Base-by-base conservation (phyloP, 805 yeast genomes). In the Wickerhamomyces tratensis region DNA sequence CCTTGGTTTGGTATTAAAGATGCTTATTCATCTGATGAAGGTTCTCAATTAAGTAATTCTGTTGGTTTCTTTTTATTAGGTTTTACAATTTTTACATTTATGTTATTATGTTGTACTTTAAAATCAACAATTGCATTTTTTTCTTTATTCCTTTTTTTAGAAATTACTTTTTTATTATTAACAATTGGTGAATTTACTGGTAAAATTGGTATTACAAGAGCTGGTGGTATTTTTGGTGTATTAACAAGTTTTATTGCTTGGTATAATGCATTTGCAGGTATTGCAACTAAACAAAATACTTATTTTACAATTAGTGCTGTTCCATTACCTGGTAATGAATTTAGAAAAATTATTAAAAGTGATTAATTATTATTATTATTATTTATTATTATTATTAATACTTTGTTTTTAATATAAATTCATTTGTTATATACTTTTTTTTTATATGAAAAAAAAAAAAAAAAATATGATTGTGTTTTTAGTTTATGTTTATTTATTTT, bases 101-200 rank as follows among this genome's bases (percentile, higher is more conserved):
- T 77, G 44, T 51, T 82, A 42, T 50, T 70, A 25, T 39, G 76
- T 37, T 69, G 77, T 52, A 81, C 86, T 4, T 53, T 77, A 54
- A 72, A 79, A 51, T 77, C 87, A 5, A 81, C 87, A 3, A 69
- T 79, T 20, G 77, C 82, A 40, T 77, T 81, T 65, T 76, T 77
- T 52, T 46, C 66, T 4, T 65, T 81, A 52, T 78, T 79, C 53
- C 67, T 76, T 60, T 55, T 68, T 45, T 64, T 82, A 41, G 67
- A 63, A 26, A 40, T 78, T 6, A 77, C 86, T 1, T 82, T 77
- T 60, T 47, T 79, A 40, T 58, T 81, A 36, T 63, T 82, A 40
- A 64, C 76, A 0, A 65, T 69, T 40, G 79, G 78, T 29, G 71
- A 74, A 42, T 69, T 79, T 42, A 50, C 72, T 3, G 70, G 69